Conservation (phyloP, 2,329 filamentous ascomycete species). For the Calonectria fujianensis region DNA sequence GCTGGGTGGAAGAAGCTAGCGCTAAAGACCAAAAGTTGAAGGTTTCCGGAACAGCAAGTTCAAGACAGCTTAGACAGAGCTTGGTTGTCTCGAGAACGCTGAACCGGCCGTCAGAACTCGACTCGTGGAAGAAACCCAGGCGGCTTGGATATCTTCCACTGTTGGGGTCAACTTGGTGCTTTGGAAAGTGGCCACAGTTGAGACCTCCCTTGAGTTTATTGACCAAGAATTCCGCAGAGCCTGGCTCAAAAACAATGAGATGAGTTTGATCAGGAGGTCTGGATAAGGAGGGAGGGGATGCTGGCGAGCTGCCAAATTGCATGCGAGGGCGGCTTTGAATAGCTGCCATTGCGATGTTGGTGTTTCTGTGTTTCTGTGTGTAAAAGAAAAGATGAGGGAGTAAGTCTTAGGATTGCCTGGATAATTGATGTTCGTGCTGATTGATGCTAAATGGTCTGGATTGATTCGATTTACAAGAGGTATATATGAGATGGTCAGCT, state of each 20-base stretch:
- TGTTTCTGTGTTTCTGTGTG: background rate
- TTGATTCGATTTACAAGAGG: background rate
- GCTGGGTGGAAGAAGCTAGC: too few relatives aligned
- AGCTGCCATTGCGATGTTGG: background rate
- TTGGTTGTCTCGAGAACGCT: constrained; percentile 36
- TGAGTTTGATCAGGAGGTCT: background rate
- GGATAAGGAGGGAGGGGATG: background rate
- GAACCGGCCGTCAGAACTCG: background rate
- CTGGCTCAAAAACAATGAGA: background rate
- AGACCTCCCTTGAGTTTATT: constrained; percentile 6
- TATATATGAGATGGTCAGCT: background rate
- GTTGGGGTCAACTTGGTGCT: constrained; percentile 8
- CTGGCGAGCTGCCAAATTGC: constrained; percentile 4
- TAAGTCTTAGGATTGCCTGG: background rate
- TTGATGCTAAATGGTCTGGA: background rate
- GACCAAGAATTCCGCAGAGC: constrained; percentile 28
- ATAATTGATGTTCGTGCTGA: background rate
- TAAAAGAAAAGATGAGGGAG: background rate
- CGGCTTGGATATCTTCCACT: constrained; percentile 33
- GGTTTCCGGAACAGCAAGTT: background rate
- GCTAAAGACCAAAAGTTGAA: constrained; percentile 37
- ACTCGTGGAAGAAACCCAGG: constrained; percentile 39
- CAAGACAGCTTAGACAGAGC: constrained; percentile 29
- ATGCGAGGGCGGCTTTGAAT: background rate
- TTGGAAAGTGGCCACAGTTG: constrained; percentile 27